A percentile compares a stretch with the other conserved stretches of the same genome.
Conservation (phyloP, 257 asterid genomes). For the Solanum lignicaule region DNA sequence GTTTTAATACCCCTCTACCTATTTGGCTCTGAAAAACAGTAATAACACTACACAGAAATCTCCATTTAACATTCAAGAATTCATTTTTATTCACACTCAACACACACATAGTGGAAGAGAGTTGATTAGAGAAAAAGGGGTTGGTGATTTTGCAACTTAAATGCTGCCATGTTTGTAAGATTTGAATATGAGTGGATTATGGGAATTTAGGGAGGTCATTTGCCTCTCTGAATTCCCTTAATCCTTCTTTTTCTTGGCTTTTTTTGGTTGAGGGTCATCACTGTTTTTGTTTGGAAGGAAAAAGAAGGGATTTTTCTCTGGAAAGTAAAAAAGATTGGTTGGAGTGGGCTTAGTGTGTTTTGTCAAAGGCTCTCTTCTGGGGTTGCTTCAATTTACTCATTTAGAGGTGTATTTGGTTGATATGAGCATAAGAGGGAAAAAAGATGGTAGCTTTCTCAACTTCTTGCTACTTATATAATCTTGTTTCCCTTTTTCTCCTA, state of each 20-base stretch:
- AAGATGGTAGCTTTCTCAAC: constrained; percentile 10
- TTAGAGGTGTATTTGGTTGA: neutral
- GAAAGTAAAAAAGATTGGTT: neutral
- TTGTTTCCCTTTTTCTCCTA: neutral
- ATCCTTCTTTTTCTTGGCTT: neutral
- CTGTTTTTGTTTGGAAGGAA: neutral
- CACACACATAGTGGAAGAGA: neutral
- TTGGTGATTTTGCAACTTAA: neutral
- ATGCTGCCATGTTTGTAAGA: constrained; percentile 39
- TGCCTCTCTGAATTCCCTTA: constrained; percentile 66
- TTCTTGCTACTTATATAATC: neutral
- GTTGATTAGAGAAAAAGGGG: neutral
- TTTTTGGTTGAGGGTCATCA: neutral
- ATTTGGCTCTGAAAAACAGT: neutral
- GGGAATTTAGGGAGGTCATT: constrained; percentile 73
- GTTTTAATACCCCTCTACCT: neutral
- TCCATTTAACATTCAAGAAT: constrained; percentile 3
- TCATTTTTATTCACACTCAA: constrained; percentile 1
- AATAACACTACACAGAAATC: neutral
- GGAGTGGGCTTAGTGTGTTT: neutral
- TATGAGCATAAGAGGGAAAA: neutral
- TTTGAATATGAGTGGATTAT: constrained; percentile 48
- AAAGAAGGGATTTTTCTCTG: neutral
- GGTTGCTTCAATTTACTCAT: neutral
- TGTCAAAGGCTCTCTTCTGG: neutral